Evolutionary conservation across 306 rosid species (phyloP), one percentile per base, ranked within the genome.

Genomic region (Vicia villosa): DNA sequence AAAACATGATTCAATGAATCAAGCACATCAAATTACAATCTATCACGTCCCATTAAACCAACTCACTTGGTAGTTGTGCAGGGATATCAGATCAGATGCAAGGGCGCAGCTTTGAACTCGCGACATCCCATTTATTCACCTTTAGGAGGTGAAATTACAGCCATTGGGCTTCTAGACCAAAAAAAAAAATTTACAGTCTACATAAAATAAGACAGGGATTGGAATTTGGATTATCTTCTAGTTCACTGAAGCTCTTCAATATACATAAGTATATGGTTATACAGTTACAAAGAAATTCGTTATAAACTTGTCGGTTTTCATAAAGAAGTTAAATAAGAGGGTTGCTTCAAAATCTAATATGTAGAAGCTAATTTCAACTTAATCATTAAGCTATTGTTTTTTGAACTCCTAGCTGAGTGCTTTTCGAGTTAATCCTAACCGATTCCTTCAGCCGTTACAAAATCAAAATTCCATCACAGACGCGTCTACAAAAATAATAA

Each of bases 401-500:
- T 17, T 19, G 21, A 61, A 61, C 32, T 17, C 5, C 3, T 16
- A 17, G 47, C 30, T 60, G 38, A 10, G 37, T 36, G 3, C 2
- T 2, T 30, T 58, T n/a, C n/a, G 6, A 8, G 4, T 15, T 12
- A 8, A 28, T 40, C 67, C 59, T 11, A 49, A 36, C 59, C 30
- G 7, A 36, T 22, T 66, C 13, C n/a, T 70, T 50, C 69, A 21
- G 41, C 43, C 10, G 40, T 55, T 54, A 65, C 41, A 66, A 63
- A 64, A 65, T 37, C 47, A 71, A 71, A 74, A 28, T 26, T n/a
- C 51, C 32, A 69, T 36, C 64, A 37, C 50, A 64, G 22, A 41
- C 20, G 34, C 14, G 19, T 49, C 40, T n/a, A 49, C 2, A 38
- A 50, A 20, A 30, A 6, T 15, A 40, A 57, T 13, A 15, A 59